These are phyloP conservation scores for Achaetomium macrosporum DNA, from an alignment of 2,329 filamentous ascomycete genomes.

Conservation along the genomic window DNA sequence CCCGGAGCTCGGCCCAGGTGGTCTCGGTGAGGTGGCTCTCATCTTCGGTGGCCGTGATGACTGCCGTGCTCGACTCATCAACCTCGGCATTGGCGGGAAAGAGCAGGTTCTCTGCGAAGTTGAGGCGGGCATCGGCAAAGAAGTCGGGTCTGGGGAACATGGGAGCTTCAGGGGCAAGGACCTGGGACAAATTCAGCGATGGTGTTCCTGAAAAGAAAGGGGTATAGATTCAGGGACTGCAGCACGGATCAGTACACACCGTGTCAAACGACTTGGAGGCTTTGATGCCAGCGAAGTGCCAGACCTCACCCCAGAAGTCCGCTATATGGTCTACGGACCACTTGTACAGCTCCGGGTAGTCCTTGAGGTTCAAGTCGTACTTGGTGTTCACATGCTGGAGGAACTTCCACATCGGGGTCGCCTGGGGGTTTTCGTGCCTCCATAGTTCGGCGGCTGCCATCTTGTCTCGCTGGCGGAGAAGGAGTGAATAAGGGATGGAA, in stretches of 20 bases:
- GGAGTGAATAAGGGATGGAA: neutral
- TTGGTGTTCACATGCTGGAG: slow-evolving; percentile 63
- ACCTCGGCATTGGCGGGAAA: slow-evolving; percentile 59
- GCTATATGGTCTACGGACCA: slow-evolving; percentile 78
- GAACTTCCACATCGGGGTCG: slow-evolving; percentile 68
- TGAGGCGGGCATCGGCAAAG: slow-evolving; percentile 72
- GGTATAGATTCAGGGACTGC: neutral
- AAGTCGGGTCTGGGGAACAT: slow-evolving; percentile 88
- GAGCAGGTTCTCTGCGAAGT: slow-evolving; percentile 93
- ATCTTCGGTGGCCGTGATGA: slow-evolving; percentile 75
- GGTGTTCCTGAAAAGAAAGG: neutral
- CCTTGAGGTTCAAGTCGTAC: slow-evolving; percentile 54
- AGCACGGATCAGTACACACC: slow-evolving; percentile 38
- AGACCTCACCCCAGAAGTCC: slow-evolving; percentile 78
- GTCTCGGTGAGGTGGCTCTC: slow-evolving; percentile 50
- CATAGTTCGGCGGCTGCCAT: slow-evolving; percentile 51
- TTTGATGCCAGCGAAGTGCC: slow-evolving; percentile 73
- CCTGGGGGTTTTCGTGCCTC: slow-evolving; percentile 60
- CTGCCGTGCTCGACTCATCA: slow-evolving; percentile 57
- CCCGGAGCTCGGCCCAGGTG: slow-evolving; percentile 75
- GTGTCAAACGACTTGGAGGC: slow-evolving; percentile 57
- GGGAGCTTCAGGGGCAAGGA: slow-evolving; percentile 57
- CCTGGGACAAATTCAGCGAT: slow-evolving; percentile 39
- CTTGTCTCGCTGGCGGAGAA: neutral
- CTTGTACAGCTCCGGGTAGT: slow-evolving; percentile 69